These are phyloP conservation scores for Fomitopsis betulina DNA, from an alignment of 1,284 basidiomycete species.

Conservation along the genomic window DNA sequence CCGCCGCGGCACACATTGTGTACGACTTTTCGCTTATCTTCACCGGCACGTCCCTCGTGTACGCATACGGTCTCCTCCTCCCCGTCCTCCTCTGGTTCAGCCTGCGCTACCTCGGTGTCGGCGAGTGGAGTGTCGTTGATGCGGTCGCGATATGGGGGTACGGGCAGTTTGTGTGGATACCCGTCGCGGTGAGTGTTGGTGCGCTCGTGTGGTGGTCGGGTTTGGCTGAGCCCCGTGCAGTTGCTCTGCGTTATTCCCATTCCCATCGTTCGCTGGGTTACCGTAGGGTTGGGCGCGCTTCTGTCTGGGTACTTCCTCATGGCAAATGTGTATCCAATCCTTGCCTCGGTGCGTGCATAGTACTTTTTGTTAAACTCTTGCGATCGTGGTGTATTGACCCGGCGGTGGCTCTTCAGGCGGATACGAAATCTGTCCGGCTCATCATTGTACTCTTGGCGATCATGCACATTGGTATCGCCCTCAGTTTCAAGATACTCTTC, in stretches of 20 bases:
- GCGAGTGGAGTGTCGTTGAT: constrained; percentile 83
- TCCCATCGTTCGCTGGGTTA: constrained; percentile 73
- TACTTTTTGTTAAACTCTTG: not conserved
- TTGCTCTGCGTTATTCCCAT: constrained; percentile 82
- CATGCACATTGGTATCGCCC: constrained; percentile 71
- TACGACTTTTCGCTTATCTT: constrained; percentile 85
- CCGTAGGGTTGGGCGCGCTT: constrained; percentile 67
- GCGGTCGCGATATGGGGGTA: constrained; percentile 74
- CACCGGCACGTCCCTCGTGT: constrained; percentile 79
- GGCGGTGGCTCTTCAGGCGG: constrained; percentile 44
- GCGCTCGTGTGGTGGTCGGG: not conserved
- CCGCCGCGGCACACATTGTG: constrained; percentile 41
- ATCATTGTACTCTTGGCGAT: constrained; percentile 69
- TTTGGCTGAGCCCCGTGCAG: constrained; percentile 30
- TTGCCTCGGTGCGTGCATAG: constrained; percentile 63
- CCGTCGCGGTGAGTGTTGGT: constrained; percentile 55
- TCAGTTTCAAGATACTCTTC: constrained; percentile 84
- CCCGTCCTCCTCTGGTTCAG: constrained; percentile 79
- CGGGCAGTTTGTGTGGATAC: constrained; percentile 74
- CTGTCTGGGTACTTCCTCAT: constrained; percentile 83
- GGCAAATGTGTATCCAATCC: constrained; percentile 84
- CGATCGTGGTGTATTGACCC: not conserved
- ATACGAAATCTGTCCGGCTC: constrained; percentile 79
- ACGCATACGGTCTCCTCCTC: constrained; percentile 78
- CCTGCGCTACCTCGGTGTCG: constrained; percentile 79